Evolutionary conservation across 2,329 filamentous ascomycete species (phyloP), one percentile per base, ranked within the genome.

Genomic region (Alternaria tenuissima): DNA sequence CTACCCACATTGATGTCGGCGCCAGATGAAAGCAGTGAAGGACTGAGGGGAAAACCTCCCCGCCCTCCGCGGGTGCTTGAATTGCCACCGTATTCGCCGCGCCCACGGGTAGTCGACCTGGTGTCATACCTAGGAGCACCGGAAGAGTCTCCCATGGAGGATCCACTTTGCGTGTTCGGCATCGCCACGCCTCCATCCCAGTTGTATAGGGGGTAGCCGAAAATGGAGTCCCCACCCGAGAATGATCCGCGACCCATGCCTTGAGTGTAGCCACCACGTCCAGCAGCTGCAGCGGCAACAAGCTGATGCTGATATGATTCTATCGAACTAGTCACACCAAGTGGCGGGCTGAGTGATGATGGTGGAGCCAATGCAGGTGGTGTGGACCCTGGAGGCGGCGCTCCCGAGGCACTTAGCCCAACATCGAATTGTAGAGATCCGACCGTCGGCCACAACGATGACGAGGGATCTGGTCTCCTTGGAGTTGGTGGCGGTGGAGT

Each of bases 91-190:
- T 36, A 26, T 0, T 38, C 7, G 6, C 55, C 52, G 14, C 58
- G 57, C 14, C 47, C 55, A 44, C 55, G 52, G 9, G 58, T 51
- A 7, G 58, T 39, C 3, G 52, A 59, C n/a, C 55, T 55, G 11
- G 55, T 51, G 7, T 56, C 55, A 41, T 61, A 62, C 30, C 58
- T 52, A 20, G 20, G 39, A 1, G 55, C 36, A 2, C 22, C 30
- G 7, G 41, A n/a, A 34, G 46, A 26, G 7, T 14, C 34, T 28
- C 34, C 46, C 9, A 44, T 8, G 18, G 24, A 2, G 26, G 24
- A 28, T 41, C 20, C 52, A 18, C 34, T 34, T 20, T 42, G 18
- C 22, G 11, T 16, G 43, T 26, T 7, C 5, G 36, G 16, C 44
- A 6, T 9, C 26, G n/a, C 16, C 16, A 12, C 12, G 14, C 16